Percentiles rank a stretch among this genome's conserved stretches.
Evolutionary conservation across 257 asterid species (phyloP).

Genomic region (Paulownia fortunei): DNA sequence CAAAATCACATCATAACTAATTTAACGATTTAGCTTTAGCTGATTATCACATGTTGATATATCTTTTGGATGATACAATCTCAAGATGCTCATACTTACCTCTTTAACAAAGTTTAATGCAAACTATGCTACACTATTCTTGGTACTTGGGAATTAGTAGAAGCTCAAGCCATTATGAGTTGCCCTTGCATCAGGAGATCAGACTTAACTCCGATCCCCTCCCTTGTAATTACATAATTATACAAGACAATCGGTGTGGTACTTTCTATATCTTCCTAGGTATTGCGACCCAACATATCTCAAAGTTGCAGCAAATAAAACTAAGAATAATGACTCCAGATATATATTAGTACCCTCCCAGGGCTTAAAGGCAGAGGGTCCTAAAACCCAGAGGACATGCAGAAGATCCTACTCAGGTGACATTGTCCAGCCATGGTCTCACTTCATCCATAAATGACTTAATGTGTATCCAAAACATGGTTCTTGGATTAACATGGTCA

Average conservation of each 20-base stretch:
- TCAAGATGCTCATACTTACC: neutral
- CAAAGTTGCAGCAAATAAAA: constrained; percentile 3
- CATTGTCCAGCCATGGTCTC: constrained; percentile 6
- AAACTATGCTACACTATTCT: neutral
- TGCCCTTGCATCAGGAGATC: neutral
- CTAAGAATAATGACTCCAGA: neutral
- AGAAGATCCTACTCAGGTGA: neutral
- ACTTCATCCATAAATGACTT: neutral
- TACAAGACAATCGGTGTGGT: neutral
- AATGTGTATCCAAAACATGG: neutral
- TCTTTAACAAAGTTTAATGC: neutral
- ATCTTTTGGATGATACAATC: constrained; percentile 1
- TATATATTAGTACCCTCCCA: neutral
- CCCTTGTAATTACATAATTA: neutral
- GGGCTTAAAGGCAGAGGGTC: neutral
- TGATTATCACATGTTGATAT: neutral
- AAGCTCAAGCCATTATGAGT: neutral
- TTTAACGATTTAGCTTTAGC: neutral
- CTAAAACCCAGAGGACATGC: neutral
- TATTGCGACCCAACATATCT: neutral
- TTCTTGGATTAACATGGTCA: constrained; percentile 2
- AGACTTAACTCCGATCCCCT: constrained; percentile 10
- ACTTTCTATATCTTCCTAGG: neutral
- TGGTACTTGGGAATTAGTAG: neutral
- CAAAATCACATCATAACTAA: neutral